Evolutionary conservation across 2,329 filamentous ascomycete genomes (phyloP), one percentile per base, ranked within the genome.

Genomic region (Fusarium hostae): DNA sequence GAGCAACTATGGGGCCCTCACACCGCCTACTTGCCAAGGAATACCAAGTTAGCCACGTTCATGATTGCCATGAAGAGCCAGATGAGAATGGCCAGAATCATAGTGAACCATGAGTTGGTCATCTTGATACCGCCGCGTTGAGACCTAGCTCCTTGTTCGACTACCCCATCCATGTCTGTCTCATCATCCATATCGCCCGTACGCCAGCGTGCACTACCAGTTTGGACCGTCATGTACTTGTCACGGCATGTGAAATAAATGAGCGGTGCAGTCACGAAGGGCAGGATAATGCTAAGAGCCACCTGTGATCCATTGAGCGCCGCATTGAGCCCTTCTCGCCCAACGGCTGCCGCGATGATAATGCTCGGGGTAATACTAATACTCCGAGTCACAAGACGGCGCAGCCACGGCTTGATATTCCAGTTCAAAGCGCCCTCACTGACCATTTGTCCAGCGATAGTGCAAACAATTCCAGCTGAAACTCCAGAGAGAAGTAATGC

Each of bases 371-470:
- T 90, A 79, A 97, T 94, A 77, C 91, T 93, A 79, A 97, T 93
- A 56, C 87, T 89, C 26, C 94, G 88, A 0, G 94, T 97, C 52
- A 95, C 81, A 8, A 97, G 86, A 22, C 94, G 87, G 5, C 94
- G 90, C 12, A 95, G 77, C 94, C 94, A 97, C 0, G 94, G 81
- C 11, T 82, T 89, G 92, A 93, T 95, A 54, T 89, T 89, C 48
- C 56, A 59, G 24, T 44, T 39, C 11, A 97, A 80, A 68, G 94
- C 93, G 12, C 94, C 94, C 80, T 97, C 94, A 70, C 90, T 91
- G 28, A 97, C 91, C 90, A 97, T 96, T 80, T 97, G 94, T 0
- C 94, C 94, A 1, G 94, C 89, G 74, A 97, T 96, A 4, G 94
- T 97, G 82, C 94, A 97, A 6, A 97, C 91, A 39, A 97, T 93